Percentiles rank a stretch among this genome's conserved stretches.
phyloP scores from a whole-genome alignment of 225 moss, liverwort and hornwort genomes.

The Antitrichia curtipendula region DNA sequence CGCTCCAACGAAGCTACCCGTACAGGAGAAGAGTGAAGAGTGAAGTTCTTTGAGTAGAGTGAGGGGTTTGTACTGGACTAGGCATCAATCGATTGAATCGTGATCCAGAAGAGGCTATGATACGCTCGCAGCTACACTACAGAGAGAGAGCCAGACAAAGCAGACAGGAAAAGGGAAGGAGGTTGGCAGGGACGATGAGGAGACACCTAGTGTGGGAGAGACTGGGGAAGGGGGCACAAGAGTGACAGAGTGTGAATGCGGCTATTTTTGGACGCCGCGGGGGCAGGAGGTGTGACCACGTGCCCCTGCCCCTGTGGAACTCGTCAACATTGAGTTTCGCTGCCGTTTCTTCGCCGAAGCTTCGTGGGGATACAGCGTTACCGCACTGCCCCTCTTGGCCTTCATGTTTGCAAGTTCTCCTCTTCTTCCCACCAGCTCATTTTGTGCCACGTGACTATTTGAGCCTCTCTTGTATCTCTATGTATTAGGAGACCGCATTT shows the following conservation, averaged over 20 bases:
- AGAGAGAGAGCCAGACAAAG: not conserved
- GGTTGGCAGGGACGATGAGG: not conserved
- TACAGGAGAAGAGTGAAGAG: not conserved
- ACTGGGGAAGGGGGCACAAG: not conserved
- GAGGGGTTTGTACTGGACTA: not conserved
- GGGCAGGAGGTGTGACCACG: not conserved
- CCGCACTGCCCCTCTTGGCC: not conserved
- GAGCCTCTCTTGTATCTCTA: not conserved
- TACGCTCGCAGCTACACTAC: not conserved
- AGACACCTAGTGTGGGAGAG: not conserved
- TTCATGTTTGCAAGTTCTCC: not conserved
- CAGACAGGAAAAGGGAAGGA: not conserved
- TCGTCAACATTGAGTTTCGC: not conserved
- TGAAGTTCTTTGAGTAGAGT: too few species aligned
- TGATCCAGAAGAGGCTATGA: not conserved
- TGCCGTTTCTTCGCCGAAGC: not conserved
- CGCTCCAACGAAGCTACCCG: not conserved
- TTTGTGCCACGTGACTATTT: not conserved
- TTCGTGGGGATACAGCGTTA: not conserved
- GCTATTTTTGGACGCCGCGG: not conserved
- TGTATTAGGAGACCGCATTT: not conserved
- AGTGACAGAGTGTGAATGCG: not conserved
- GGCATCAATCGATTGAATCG: not conserved
- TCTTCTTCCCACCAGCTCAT: not conserved
- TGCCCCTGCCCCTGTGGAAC: not conserved